phyloP scores from a whole-genome alignment of 2,329 filamentous ascomycete species.

The Cytospora chrysosperma region DNA sequence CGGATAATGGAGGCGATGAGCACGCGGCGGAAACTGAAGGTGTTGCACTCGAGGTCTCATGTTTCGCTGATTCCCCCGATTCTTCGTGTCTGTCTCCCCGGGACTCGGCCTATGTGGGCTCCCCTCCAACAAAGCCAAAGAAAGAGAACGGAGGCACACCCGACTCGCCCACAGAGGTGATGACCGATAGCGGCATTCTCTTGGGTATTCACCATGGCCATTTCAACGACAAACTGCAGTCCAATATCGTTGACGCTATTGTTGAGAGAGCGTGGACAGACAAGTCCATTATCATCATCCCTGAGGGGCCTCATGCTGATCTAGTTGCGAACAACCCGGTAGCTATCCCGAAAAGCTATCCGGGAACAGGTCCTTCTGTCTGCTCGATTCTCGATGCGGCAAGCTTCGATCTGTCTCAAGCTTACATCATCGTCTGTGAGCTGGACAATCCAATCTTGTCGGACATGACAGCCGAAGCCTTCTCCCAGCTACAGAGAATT shows the following conservation, averaged over 20 bases:
- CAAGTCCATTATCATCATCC: background rate
- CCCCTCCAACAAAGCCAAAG: background rate
- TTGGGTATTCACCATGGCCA: background rate
- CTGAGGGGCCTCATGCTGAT: background rate
- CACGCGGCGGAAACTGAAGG: background rate
- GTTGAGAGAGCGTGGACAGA: background rate
- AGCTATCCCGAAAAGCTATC: background rate
- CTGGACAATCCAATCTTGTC: slow-evolving; percentile 27
- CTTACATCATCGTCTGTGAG: slow-evolving; percentile 30
- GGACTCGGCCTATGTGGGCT: background rate
- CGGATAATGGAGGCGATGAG: background rate
- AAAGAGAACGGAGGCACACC: background rate
- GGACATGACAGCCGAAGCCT: slow-evolving; percentile 16
- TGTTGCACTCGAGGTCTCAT: background rate
- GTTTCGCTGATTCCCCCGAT: slow-evolving; percentile 5
- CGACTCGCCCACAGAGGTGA: background rate
- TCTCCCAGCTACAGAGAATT: slow-evolving; percentile 28
- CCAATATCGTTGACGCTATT: background rate
- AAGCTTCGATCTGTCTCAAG: slow-evolving; percentile 13
- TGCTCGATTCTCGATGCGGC: slow-evolving; percentile 23
- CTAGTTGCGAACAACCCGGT: background rate
- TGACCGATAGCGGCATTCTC: background rate
- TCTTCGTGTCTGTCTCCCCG: background rate
- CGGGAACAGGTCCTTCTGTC: slow-evolving; percentile 10
- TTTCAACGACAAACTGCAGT: background rate